Percentiles rank a stretch among this genome's conserved stretches.
phyloP scores from a whole-genome alignment of 73 alveolate genomes.

The Uronychia binucleata region DNA sequence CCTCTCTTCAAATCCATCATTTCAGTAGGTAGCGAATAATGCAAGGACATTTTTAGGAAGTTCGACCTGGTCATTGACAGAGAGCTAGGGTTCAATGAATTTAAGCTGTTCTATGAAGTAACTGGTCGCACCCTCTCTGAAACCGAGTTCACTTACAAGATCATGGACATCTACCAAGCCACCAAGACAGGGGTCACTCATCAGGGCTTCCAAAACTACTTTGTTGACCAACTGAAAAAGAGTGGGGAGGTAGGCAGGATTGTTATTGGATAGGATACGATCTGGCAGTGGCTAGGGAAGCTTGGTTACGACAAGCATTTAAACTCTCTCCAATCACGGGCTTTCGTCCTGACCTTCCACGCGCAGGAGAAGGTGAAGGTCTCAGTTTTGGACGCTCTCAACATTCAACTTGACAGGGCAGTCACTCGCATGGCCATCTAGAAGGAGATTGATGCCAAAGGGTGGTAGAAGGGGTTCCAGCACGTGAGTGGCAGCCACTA shows the following conservation, averaged over 20 bases:
- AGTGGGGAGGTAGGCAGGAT: constrained; percentile 18
- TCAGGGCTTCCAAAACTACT: constrained; percentile 69
- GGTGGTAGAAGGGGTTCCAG: constrained; percentile 20
- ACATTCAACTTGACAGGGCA: constrained; percentile 4
- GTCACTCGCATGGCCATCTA: constrained; percentile 16
- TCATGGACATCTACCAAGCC: constrained; percentile 38
- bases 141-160: constrained; percentile 40
- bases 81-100: constrained; percentile 63
- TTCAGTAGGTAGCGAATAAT: constrained; percentile 11
- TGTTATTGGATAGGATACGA: neutral
- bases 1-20: constrained; percentile 12
- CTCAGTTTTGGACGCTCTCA: constrained; percentile 43
- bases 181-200: constrained; percentile 60
- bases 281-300: constrained; percentile 57
- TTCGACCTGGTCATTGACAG: constrained; percentile 64
- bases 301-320: constrained; percentile 81
- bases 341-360: constrained; percentile 78
- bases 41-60: constrained; percentile 76
- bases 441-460: constrained; percentile 13
- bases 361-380: constrained; percentile 53
- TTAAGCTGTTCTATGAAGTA: constrained; percentile 65
- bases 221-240: constrained; percentile 45
- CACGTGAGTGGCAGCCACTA: neutral
- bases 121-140: constrained; percentile 43
- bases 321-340: constrained; percentile 65